These are phyloP conservation scores for Debaryomyces udenii DNA, from an alignment of 1,139 yeast genomes.

Conservation along the genomic window DNA sequence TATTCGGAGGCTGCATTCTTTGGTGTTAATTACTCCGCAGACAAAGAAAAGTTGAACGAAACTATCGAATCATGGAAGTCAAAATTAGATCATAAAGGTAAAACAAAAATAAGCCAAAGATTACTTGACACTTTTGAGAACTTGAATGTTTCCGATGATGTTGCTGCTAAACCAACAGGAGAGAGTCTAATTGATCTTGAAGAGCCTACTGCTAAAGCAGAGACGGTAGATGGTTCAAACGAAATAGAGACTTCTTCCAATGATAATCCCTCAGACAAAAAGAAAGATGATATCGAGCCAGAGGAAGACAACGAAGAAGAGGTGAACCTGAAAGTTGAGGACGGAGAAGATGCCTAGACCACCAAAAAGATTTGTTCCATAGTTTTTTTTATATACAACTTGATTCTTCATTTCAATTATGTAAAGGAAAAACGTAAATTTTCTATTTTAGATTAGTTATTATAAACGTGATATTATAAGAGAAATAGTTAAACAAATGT, in stretches of 20 bases:
- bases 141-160: constrained; percentile 19
- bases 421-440: constrained; percentile 3
- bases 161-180: constrained; percentile 9
- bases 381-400: constrained; percentile 6
- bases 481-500: neutral
- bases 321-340: constrained; percentile 17
- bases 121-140: constrained; percentile 44
- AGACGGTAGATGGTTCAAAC: constrained; percentile 3
- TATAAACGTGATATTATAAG: constrained; percentile 4
- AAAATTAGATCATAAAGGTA: constrained; percentile 52
- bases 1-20: constrained; percentile 84
- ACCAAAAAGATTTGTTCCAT: constrained; percentile 6
- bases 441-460: constrained; percentile 5
- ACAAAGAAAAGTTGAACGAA: constrained; percentile 40
- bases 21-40: constrained; percentile 72
- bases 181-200: constrained; percentile 37
- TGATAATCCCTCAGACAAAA: too few relatives aligned
- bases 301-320: constrained; percentile 18
- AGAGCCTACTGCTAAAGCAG: constrained; percentile 22
- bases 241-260: constrained; percentile 1
- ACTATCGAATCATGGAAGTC: constrained; percentile 70
- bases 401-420: constrained; percentile 4
- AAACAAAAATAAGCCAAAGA: constrained; percentile 62
- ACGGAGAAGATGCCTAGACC: constrained; percentile 16
- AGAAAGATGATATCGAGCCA: constrained; percentile 13